A percentile compares a stretch with the other conserved stretches of the same genome.
Conservation (phyloP, 2,329 filamentous ascomycete species). For the Beauveria rudraprayagi region DNA sequence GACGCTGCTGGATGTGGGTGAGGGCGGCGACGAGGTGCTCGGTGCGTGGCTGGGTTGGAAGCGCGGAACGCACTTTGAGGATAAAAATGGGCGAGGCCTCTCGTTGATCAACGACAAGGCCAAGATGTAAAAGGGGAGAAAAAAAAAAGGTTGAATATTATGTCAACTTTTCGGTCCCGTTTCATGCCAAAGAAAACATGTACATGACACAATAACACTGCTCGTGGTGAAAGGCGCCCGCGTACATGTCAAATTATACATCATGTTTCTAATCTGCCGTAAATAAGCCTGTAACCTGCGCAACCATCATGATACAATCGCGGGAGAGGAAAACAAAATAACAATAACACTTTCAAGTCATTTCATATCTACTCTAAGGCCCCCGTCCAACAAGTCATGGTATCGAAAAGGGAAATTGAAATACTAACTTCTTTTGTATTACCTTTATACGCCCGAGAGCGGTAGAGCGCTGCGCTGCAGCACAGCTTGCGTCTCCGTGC, state of each 20-base stretch:
- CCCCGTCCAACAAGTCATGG: conserved; percentile 23
- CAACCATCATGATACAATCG: neutral
- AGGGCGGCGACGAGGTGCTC: conserved; percentile 64
- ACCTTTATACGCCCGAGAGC: neutral
- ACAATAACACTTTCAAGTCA: conserved; percentile 1
- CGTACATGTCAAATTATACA: no score
- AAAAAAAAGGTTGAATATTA: neutral
- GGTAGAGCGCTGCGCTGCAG: conserved; percentile 1
- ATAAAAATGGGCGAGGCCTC: conserved; percentile 50
- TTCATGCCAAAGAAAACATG: neutral
- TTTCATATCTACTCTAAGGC: conserved; percentile 26
- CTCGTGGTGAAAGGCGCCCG: no score
- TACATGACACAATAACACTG: neutral
- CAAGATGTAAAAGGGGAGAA: conserved; percentile 22
- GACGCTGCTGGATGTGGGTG: conserved; percentile 52
- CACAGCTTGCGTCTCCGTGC: neutral
- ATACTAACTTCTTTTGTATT: conserved; percentile 9
- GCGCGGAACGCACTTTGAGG: conserved; percentile 61
- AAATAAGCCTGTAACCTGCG: neutral
- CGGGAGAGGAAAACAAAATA: neutral
- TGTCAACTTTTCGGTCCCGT: no score
- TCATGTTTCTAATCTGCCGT: neutral
- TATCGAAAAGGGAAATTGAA: conserved; percentile 28
- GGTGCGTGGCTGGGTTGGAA: conserved; percentile 70
- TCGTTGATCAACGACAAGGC: conserved; percentile 30